phyloP scores from a whole-genome alignment of 768 basidiomycete genomes.

The Auriscalpium microsporum region DNA sequence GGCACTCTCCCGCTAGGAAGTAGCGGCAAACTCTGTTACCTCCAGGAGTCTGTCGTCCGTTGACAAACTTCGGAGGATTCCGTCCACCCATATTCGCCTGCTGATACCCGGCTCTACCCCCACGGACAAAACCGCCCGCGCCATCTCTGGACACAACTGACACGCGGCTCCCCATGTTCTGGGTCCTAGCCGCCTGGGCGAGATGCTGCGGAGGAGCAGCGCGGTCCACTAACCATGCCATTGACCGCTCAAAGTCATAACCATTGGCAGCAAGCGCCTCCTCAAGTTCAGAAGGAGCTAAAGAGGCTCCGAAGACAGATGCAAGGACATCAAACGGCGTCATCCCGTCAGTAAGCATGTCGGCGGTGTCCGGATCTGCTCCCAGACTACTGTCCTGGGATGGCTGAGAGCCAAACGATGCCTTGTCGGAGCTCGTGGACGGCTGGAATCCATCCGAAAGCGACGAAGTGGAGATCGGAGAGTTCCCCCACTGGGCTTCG shows the following conservation, averaged over 20 bases:
- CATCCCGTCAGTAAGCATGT: constrained; percentile 82
- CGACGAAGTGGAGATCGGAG: constrained; percentile 43
- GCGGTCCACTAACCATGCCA: constrained; percentile 88
- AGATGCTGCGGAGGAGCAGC: constrained; percentile 39
- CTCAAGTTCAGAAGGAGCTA: constrained; percentile 87
- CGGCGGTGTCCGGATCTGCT: constrained; percentile 44
- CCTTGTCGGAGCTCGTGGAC: constrained; percentile 10
- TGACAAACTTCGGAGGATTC: constrained; percentile 31
- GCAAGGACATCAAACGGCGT: constrained; percentile 94
- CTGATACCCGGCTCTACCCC: constrained; percentile 33
- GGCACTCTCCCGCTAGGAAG: constrained; percentile 92
- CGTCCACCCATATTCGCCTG: constrained; percentile 14
- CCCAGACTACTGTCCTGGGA: constrained; percentile 12
- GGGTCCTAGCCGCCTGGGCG: constrained; percentile 41
- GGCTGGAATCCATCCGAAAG: constrained; percentile 40
- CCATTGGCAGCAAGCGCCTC: constrained; percentile 82
- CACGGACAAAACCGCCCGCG: constrained; percentile 27
- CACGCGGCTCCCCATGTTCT: constrained; percentile 59
- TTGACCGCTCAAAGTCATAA: constrained; percentile 93
- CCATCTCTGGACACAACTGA: constrained; percentile 56
- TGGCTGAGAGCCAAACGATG: constrained; percentile 9
- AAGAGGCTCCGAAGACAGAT: constrained; percentile 86
- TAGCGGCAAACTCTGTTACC: constrained; percentile 89
- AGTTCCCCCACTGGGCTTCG: constrained; percentile 47
- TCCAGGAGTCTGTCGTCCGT: constrained; percentile 48